A percentile compares a stretch with the other conserved stretches of the same genome.
Conservation (phyloP, 495 filamentous ascomycete genomes). For the Neurospora sp. region DNA sequence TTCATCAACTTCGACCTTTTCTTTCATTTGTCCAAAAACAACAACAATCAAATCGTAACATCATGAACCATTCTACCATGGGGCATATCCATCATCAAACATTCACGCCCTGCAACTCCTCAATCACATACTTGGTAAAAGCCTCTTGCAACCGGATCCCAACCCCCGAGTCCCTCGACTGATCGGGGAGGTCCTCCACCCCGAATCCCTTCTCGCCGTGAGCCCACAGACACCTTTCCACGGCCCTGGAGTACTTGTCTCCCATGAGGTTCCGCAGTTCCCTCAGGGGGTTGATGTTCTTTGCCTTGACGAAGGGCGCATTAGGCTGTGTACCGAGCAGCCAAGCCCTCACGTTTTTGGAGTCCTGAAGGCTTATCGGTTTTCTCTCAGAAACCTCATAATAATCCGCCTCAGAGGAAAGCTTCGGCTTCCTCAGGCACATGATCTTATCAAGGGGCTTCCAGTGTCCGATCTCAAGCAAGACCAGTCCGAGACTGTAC, state of each 20-base stretch:
- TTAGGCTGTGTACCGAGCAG: conserved; percentile 8
- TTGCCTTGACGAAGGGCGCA: conserved; percentile 6
- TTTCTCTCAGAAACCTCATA: neutral
- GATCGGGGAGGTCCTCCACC: conserved; percentile 13
- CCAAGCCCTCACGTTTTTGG: conserved; percentile 18
- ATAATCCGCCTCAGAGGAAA: no score
- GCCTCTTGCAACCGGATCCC: conserved; percentile 19
- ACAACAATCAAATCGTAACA: neutral
- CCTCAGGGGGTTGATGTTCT: conserved; percentile 10
- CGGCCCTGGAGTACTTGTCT: conserved; percentile 16
- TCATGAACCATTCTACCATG: neutral
- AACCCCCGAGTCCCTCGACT: conserved; percentile 15
- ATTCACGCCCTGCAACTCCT: conserved; percentile 10
- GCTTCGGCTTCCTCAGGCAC: neutral
- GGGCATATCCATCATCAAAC: conserved; percentile 4
- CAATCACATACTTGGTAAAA: conserved; percentile 20
- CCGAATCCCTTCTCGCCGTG: conserved; percentile 23
- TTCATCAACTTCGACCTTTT: neutral
- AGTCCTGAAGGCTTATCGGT: conserved; percentile 12
- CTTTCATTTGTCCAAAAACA: neutral
- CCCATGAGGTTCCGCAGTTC: conserved; percentile 17
- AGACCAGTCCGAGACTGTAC: conserved; percentile 38
- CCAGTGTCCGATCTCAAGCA: conserved; percentile 45
- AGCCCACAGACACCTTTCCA: conserved; percentile 21
- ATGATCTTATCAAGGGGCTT: conserved; percentile 33